Conservation (phyloP, 805 yeast species). For the Pichia nanzhaoensis region DNA sequence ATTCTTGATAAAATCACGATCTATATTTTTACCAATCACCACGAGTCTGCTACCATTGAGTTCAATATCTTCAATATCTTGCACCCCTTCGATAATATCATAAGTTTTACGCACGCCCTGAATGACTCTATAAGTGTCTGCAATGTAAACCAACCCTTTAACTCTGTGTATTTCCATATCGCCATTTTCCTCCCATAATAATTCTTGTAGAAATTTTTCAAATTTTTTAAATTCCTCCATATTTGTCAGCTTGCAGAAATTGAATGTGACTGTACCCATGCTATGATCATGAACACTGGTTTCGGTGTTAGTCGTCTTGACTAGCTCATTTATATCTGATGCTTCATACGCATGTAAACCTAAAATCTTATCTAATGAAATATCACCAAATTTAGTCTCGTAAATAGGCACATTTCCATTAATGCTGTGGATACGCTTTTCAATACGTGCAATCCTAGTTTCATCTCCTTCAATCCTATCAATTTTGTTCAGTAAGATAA, state of each 20-base stretch:
- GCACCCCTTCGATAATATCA: slow-evolving; percentile 53
- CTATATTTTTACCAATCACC: slow-evolving; percentile 28
- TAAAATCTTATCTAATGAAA: slow-evolving; percentile 57
- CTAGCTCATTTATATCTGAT: slow-evolving; percentile 22
- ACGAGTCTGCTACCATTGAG: slow-evolving; percentile 22
- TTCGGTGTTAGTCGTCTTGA: slow-evolving; percentile 7
- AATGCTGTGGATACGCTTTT: slow-evolving; percentile 41
- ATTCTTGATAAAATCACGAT: slow-evolving; percentile 6
- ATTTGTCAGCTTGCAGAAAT: slow-evolving; percentile 35
- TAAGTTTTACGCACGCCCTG: slow-evolving; percentile 95
- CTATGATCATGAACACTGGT: slow-evolving; percentile 42
- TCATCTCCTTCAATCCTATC: slow-evolving; percentile 41
- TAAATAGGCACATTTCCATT: slow-evolving; percentile 65
- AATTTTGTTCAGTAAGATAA: slow-evolving; percentile 68
- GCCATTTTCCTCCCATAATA: slow-evolving; percentile 66
- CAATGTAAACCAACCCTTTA: slow-evolving; percentile 62
- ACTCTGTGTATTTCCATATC: slow-evolving; percentile 69
- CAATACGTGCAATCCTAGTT: slow-evolving; percentile 15
- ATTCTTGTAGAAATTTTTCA: slow-evolving; percentile 58
- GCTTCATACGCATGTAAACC: slow-evolving; percentile 75
- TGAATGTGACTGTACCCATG: slow-evolving; percentile 47
- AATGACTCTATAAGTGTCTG: slow-evolving; percentile 45
- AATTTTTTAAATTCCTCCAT: slow-evolving; percentile 37
- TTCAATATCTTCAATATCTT: slow-evolving; percentile 12
- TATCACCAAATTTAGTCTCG: slow-evolving; percentile 67